These are phyloP conservation scores for Brassica nigra DNA, from an alignment of 345 rosid genomes.

Conservation along the genomic window DNA sequence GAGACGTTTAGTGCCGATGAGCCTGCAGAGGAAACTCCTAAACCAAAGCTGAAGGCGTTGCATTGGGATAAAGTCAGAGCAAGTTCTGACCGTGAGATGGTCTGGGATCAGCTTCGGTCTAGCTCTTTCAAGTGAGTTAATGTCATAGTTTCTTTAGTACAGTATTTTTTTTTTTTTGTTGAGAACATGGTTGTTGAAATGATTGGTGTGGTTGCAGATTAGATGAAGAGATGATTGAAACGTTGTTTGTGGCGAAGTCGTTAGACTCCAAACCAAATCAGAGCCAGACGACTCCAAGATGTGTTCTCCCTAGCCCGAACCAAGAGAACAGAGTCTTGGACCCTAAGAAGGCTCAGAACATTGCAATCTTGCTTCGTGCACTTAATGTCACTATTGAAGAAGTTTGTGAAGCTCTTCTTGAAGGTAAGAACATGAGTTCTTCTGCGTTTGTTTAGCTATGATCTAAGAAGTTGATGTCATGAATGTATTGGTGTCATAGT, in stretches of 20 bases:
- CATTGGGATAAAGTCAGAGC: constrained; percentile 99
- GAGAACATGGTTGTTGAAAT: constrained; percentile 3
- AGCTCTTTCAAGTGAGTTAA: constrained; percentile 79
- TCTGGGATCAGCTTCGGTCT: constrained; percentile 90
- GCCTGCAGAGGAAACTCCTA: constrained; percentile 51
- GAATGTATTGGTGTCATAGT: neutral
- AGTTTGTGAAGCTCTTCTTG: constrained; percentile 94
- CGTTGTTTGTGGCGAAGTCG: constrained; percentile 77
- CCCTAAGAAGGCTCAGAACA: constrained; percentile 95
- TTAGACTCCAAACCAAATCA: constrained; percentile 58
- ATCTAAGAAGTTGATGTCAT: neutral
- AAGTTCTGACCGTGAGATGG: constrained; percentile 97
- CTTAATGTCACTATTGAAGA: constrained; percentile 92
- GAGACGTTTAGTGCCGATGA: constrained; percentile 24
- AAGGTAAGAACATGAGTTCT: constrained; percentile 55
- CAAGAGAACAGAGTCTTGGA: constrained; percentile 88
- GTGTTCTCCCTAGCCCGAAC: constrained; percentile 54
- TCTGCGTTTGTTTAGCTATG: neutral
- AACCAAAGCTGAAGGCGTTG: constrained; percentile 78
- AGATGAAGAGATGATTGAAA: constrained; percentile 98
- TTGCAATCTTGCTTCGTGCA: constrained; percentile 86
- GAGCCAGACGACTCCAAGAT: constrained; percentile 57
- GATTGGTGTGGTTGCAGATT: constrained; percentile 59
- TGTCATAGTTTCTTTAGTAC: neutral
- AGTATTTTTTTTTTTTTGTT: neutral